Percentiles rank a stretch among this genome's conserved stretches.
Evolutionary conservation across 1,139 yeast species (phyloP).

Genomic region (Taphrina flavorubra): DNA sequence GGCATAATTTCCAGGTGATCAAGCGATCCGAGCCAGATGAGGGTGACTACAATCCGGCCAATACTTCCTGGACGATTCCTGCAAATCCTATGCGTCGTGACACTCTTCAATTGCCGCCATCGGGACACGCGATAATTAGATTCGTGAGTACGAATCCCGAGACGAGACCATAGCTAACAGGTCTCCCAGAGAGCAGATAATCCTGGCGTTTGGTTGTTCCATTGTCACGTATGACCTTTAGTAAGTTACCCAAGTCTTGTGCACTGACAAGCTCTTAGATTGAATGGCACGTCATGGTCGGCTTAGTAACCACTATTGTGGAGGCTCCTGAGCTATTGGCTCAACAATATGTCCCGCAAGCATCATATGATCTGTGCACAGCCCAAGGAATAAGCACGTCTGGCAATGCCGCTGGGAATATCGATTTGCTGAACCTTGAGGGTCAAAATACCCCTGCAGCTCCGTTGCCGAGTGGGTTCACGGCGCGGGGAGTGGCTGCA

Average conservation of each 20-base stretch:
- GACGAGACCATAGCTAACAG: neutral
- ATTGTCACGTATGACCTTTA: conserved; percentile 63
- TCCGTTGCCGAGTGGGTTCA: conserved; percentile 81
- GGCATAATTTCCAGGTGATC: conserved; percentile 74
- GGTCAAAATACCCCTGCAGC: conserved; percentile 72
- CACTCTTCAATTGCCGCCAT: conserved; percentile 67
- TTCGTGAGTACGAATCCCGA: conserved; percentile 54
- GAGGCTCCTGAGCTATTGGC: conserved; percentile 73
- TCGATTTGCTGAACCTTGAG: conserved; percentile 65
- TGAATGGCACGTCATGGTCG: conserved; percentile 93
- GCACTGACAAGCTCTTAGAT: conserved; percentile 51
- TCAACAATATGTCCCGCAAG: conserved; percentile 53
- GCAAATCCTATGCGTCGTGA: conserved; percentile 71
- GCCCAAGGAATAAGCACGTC: conserved; percentile 48
- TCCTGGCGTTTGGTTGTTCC: conserved; percentile 94
- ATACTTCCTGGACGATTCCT: conserved; percentile 59
- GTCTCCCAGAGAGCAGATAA: conserved; percentile 60
- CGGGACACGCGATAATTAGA: conserved; percentile 70
- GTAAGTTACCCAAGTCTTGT: neutral
- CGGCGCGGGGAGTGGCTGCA: conserved; percentile 88
- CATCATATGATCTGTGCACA: conserved; percentile 47
- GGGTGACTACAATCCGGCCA: conserved; percentile 59
- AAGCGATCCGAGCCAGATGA: conserved; percentile 62
- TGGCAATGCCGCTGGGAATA: conserved; percentile 90
- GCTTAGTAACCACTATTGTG: conserved; percentile 72